phyloP scores from a whole-genome alignment of 768 basidiomycete genomes.

The Mycena capillaripes region DNA sequence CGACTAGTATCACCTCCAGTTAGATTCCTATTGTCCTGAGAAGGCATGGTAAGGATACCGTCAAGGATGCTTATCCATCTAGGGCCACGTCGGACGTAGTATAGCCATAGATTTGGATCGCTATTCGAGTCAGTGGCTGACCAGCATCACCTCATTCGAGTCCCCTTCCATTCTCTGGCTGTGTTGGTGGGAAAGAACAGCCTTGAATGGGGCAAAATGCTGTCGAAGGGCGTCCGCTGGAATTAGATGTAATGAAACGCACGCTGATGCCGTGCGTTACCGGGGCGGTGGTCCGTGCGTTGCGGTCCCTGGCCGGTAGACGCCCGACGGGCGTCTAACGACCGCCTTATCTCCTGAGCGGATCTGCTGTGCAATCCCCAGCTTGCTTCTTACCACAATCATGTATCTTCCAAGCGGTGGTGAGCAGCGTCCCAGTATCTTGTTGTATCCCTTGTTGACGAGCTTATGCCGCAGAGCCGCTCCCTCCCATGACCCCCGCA shows the following conservation, averaged over 20 bases:
- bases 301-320: not conserved
- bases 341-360: constrained; percentile 27
- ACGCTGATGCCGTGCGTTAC: constrained; percentile 2
- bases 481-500: constrained; percentile 15
- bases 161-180: constrained; percentile 18
- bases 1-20: too few relatives aligned
- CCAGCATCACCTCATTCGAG: not conserved
- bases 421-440: not conserved
- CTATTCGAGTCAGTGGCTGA: not conserved
- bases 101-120: not conserved
- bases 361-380: not conserved
- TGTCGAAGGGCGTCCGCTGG: constrained; percentile 1
- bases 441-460: not conserved
- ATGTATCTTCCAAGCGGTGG: constrained; percentile 3
- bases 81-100: not conserved
- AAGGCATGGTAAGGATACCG: too few relatives aligned
- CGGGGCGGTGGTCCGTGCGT: constrained; percentile 21
- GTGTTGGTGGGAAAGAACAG: constrained; percentile 15
- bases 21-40: too few relatives aligned
- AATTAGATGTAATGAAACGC: constrained; percentile 3
- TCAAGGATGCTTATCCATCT: too few relatives aligned
- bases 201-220: constrained; percentile 11
- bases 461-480: not conserved
- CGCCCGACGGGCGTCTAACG: constrained; percentile 5
- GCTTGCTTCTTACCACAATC: constrained; percentile 29